Evolutionary conservation across 179 eudicot species (phyloP).

Genomic region (Pouteria campechiana): DNA sequence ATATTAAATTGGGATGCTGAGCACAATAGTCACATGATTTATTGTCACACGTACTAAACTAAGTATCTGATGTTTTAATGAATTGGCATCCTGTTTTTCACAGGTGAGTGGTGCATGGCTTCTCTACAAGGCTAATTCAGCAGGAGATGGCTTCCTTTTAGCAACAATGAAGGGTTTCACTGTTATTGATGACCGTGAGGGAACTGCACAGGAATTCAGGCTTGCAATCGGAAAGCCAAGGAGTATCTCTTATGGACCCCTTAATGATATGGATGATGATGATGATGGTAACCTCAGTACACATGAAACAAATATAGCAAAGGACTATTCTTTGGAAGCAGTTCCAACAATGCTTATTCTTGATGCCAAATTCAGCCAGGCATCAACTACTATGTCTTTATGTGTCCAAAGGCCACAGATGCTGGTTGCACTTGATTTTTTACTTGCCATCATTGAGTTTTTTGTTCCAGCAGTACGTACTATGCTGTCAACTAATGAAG

Average conservation of each 20-base stretch:
- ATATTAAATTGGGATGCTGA: too few relatives aligned
- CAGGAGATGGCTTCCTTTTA: constrained; percentile 67
- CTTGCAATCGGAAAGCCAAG: constrained; percentile 79
- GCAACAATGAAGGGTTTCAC: constrained; percentile 73
- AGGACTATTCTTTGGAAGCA: constrained; percentile 14
- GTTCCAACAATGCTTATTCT: constrained; percentile 85
- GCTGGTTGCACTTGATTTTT: constrained; percentile 96
- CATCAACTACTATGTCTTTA: constrained; percentile 50
- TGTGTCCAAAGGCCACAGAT: constrained; percentile 91
- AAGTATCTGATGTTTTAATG: neutral
- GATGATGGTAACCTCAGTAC: constrained; percentile 17
- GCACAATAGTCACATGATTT: too few relatives aligned
- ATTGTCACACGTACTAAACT: too few relatives aligned
- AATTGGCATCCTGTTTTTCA: too few relatives aligned
- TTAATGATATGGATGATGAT: constrained; percentile 20
- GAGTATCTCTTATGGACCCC: constrained; percentile 26
- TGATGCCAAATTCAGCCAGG: constrained; percentile 62
- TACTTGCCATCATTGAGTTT: constrained; percentile 78
- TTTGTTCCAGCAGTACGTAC: constrained; percentile 75
- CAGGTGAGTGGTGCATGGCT: constrained; percentile 86
- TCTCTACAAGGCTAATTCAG: constrained; percentile 58
- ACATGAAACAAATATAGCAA: constrained; percentile 14
- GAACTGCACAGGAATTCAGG: constrained; percentile 79
- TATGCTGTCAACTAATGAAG: constrained; percentile 60
- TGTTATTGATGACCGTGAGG: constrained; percentile 92